Evolutionary conservation across 1,139 yeast species (phyloP).

Genomic region (Geotrichum bryndzae): DNA sequence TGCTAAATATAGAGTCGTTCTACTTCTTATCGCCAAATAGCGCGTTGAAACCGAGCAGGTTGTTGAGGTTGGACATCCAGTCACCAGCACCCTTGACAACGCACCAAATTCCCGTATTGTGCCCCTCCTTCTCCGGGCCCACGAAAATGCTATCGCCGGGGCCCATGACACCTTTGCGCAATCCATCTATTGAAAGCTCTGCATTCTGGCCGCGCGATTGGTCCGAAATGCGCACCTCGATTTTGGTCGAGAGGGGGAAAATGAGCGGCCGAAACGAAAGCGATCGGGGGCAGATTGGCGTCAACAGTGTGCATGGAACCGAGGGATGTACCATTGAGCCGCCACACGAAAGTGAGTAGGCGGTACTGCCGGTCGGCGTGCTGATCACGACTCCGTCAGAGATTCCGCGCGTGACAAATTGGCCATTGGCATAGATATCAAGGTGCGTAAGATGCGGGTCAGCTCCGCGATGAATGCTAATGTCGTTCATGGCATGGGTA

Average conservation of each 20-base stretch:
- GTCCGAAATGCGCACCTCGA: constrained; percentile 52
- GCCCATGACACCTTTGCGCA: constrained; percentile 57
- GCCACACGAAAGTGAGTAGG: constrained; percentile 83
- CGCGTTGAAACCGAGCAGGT: constrained; percentile 80
- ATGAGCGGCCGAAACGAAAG: constrained; percentile 80
- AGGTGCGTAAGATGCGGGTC: constrained; percentile 79
- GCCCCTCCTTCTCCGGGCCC: constrained; percentile 28
- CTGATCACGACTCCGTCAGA: constrained; percentile 85
- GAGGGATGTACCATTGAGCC: constrained; percentile 90
- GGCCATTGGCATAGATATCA: constrained; percentile 75
- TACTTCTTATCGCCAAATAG: constrained; percentile 47
- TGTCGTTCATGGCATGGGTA: constrained; percentile 82
- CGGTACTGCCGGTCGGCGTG: constrained; percentile 95
- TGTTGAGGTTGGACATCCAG: constrained; percentile 87
- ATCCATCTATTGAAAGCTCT: constrained; percentile 69
- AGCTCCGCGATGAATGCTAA: constrained; percentile 80
- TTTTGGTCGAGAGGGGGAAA: constrained; percentile 65
- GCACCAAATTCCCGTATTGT: constrained; percentile 74
- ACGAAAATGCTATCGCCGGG: constrained; percentile 80
- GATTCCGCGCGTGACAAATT: constrained; percentile 78
- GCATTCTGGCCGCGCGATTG: constrained; percentile 35
- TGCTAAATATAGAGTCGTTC: background rate
- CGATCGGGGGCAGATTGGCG: constrained; percentile 94
- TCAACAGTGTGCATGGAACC: constrained; percentile 72
- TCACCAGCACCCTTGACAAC: constrained; percentile 76